Conservation (phyloP, 225 moss, liverwort and hornwort species). For the Marchantia paleacea region DNA sequence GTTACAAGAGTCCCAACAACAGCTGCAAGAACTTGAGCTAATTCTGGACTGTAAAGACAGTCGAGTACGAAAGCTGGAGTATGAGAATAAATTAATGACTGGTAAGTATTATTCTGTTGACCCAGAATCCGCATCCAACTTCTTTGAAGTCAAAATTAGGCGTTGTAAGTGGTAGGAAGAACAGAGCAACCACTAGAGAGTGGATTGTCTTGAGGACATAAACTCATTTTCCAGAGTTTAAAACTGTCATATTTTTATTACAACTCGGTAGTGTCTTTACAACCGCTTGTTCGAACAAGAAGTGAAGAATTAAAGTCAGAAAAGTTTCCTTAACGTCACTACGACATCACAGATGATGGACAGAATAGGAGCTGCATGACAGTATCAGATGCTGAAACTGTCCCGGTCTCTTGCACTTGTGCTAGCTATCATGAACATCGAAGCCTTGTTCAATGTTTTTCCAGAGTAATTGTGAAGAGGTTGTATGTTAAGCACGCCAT, state of each 20-base stretch:
- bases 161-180: background rate
- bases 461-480: background rate
- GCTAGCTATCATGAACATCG: background rate
- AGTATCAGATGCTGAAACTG: too few species aligned
- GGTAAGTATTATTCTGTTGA: conserved; percentile 37
- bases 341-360: too few species aligned
- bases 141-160: background rate
- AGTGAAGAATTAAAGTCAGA: too few species aligned
- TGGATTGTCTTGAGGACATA: background rate
- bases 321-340: too few species aligned
- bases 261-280: too few species aligned
- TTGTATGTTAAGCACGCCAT: too few species aligned
- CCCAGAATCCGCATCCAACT: background rate
- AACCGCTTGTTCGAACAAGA: too few species aligned
- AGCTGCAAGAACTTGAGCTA: conserved; percentile 76
- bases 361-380: too few species aligned
- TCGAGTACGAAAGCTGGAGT: conserved; percentile 87
- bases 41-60: conserved; percentile 88
- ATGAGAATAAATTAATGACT: conserved; percentile 75
- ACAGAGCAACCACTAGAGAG: background rate
- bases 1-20: conserved; percentile 81
- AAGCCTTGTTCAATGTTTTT: background rate
- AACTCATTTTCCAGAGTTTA: background rate
- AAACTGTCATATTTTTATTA: background rate
- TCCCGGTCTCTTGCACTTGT: background rate